phyloP scores from a whole-genome alignment of 163 green algal species.

The Chlorella variabilis region DNA sequence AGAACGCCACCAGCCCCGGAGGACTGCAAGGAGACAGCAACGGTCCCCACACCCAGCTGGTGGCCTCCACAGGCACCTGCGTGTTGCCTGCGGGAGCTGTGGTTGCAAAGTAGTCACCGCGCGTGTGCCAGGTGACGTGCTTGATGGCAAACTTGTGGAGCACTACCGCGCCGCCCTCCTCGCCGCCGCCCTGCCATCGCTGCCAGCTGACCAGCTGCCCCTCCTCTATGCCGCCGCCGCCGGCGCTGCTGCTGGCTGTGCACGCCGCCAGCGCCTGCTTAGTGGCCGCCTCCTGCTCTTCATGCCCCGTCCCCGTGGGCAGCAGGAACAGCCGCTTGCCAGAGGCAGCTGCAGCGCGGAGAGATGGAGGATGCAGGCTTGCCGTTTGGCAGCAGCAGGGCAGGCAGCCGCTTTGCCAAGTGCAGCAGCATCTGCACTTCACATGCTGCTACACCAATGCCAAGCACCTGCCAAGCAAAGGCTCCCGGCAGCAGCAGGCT shows the following conservation, averaged over 20 bases:
- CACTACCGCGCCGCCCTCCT: not conserved
- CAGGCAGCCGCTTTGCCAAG: no score
- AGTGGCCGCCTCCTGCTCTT: conserved; percentile 57
- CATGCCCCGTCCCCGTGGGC: conserved; percentile 54
- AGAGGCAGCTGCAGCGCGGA: conserved; percentile 46
- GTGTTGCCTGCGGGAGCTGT: conserved; percentile 83
- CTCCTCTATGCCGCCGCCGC: conserved; percentile 17
- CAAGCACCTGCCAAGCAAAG: no score
- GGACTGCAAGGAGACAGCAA: no score
- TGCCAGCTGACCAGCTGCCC: conserved; percentile 29
- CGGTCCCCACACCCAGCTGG: not conserved
- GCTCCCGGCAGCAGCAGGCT: no score
- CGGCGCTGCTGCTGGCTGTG: conserved; percentile 24
- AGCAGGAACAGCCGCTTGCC: conserved; percentile 73
- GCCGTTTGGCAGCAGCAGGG: no score
- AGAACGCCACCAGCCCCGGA: no score
- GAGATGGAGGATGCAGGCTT: not conserved
- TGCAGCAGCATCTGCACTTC: no score
- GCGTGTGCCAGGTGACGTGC: conserved; percentile 86
- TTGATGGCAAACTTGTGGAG: conserved; percentile 52
- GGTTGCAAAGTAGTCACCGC: conserved; percentile 94
- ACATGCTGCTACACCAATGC: no score
- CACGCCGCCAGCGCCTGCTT: conserved; percentile 46
- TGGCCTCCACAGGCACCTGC: no score
- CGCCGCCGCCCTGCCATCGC: conserved; percentile 12